Evolutionary conservation across 139 green algal species (phyloP), one percentile per base, ranked within the genome.

Genomic region (Eudorina sp.): DNA sequence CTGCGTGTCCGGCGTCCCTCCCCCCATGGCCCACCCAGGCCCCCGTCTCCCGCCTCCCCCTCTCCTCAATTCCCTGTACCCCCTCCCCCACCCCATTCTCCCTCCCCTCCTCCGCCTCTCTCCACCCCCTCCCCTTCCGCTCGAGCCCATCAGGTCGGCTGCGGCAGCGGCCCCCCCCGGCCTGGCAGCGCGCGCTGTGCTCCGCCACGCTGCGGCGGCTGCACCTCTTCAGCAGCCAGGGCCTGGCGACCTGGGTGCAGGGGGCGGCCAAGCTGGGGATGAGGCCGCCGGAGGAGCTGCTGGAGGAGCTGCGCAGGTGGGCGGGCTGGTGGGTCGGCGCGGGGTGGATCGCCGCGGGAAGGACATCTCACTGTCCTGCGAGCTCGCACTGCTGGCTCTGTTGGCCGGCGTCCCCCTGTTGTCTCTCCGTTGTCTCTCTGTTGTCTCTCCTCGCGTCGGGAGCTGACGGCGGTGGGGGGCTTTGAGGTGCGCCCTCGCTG

Each of bases 191-290:
- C 25, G 66, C 34, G 1, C 19, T 88, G 2, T 79, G 68, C 46
- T 34, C 46, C 36, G 82, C 82, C 64, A 70, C 82, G 31, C 31
- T 46, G 8, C 29, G 9, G 8, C 82, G 82, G 13, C 64, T 88
- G 64, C 43, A 51, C 46, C 64, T 79, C 4, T 88, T 88, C 66
- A 88, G 21, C 46, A 68, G 29, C 11, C 58, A 86, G 80, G 80
- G 80, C 0, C 38, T 45, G 36, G 79, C 58, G 27, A 75, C n/a
- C 46, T 75, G 8, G 9, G 58, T 85, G 14, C 60, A 75, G 55
- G 79, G 79, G 9, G 79, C 79, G 3, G 79, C 79, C 40, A 75
- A 60, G 79, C 36, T 85, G 58, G 16, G 29, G 31, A 62, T 85
- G 18, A 16, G 14, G 58, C 38, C 58, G 46, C 79, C 79, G 40